Conservation (phyloP, 495 filamentous ascomycete genomes). For the Cercophora sp. region DNA sequence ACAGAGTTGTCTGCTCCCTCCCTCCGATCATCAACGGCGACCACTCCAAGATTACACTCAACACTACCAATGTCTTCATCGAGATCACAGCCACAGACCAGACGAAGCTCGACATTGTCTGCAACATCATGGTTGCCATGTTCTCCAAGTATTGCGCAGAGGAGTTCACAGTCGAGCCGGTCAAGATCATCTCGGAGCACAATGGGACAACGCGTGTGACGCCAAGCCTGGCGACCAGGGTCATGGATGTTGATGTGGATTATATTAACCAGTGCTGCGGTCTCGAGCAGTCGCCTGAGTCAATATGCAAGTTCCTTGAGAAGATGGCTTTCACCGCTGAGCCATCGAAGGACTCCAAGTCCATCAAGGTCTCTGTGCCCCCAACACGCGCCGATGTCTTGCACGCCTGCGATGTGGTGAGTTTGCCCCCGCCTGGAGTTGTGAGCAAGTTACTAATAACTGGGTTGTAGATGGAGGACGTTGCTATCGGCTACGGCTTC, state of each 20-base stretch:
- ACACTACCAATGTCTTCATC: slow-evolving; percentile 91
- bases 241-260: slow-evolving; percentile 74
- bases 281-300: slow-evolving; percentile 62
- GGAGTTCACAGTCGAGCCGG: slow-evolving; percentile 87
- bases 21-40: slow-evolving; percentile 98
- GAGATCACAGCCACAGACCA: slow-evolving; percentile 96
- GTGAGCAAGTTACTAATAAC: no score
- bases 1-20: slow-evolving; percentile 82
- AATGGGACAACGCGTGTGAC: slow-evolving; percentile 76
- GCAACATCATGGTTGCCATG: slow-evolving; percentile 93
- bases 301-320: slow-evolving; percentile 69
- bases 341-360: slow-evolving; percentile 62
- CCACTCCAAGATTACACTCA: slow-evolving; percentile 87
- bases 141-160: slow-evolving; percentile 90
- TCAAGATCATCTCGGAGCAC: slow-evolving; percentile 86
- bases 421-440: no score
- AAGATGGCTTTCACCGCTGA: slow-evolving; percentile 82
- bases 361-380: slow-evolving; percentile 77
- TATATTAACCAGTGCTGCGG: slow-evolving; percentile 94
- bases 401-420: slow-evolving; percentile 82
- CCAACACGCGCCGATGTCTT: slow-evolving; percentile 90
- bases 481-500: slow-evolving; percentile 93
- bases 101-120: slow-evolving; percentile 95
- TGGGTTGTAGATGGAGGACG: slow-evolving; percentile 79
- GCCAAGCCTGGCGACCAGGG: slow-evolving; percentile 72